Conservation (phyloP, 768 basidiomycete species). For the Calvatia gigantea region DNA sequence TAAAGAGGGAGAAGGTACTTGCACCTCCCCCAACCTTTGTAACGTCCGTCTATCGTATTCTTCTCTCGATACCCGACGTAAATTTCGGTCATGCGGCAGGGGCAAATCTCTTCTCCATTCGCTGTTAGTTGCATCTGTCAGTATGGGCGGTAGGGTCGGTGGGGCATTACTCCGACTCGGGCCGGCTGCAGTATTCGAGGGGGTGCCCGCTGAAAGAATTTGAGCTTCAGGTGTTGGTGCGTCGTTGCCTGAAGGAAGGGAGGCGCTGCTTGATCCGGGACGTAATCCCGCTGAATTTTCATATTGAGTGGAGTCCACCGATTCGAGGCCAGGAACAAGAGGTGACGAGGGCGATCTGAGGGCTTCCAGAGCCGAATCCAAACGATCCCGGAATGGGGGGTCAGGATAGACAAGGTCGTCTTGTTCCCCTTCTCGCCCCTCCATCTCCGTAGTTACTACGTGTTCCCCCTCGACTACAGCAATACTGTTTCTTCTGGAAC, state of each 20-base stretch:
- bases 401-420: background rate
- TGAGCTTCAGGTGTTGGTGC: background rate
- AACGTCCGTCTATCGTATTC: background rate
- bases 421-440: background rate
- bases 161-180: background rate
- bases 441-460: background rate
- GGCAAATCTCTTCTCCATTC: background rate
- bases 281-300: background rate
- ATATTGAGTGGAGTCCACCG: background rate
- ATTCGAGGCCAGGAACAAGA: constrained; percentile 6
- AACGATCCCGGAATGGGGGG: constrained; percentile 6
- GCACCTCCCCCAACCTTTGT: background rate
- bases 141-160: constrained; percentile 7
- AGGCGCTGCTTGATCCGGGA: background rate
- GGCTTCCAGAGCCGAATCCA: constrained; percentile 10
- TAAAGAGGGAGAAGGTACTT: constrained; percentile 10
- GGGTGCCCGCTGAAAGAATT: too few relatives aligned
- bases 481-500: background rate
- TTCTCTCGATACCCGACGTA: too few relatives aligned
- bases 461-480: background rate
- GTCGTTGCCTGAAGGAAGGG: background rate
- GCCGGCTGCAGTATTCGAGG: background rate
- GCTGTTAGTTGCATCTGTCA: background rate
- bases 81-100: too few relatives aligned
- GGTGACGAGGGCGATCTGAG: constrained; percentile 11